Conservation (phyloP, 108 stramenopile genomes). For the Discostella pseudostelligera region DNA sequence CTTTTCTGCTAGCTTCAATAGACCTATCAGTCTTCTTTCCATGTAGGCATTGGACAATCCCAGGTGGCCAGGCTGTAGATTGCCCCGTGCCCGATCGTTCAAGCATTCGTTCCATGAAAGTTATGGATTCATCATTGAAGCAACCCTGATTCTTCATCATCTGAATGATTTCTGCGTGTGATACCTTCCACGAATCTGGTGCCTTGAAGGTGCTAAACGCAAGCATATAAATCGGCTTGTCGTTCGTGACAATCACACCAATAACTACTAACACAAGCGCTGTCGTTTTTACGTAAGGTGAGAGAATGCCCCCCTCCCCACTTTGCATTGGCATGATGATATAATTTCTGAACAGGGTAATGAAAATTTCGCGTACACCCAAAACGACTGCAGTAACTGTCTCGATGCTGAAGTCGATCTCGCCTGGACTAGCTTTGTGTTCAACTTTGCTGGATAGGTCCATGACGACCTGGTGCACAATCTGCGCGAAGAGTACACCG, state of each 20-base stretch:
- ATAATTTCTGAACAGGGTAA: constrained; percentile 43
- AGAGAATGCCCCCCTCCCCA: constrained; percentile 61
- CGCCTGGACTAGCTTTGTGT: constrained; percentile 48
- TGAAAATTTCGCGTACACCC: constrained; percentile 60
- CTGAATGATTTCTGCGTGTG: constrained; percentile 86
- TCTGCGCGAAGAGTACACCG: constrained; percentile 64
- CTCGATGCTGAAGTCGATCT: constrained; percentile 51
- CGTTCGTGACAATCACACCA: constrained; percentile 63
- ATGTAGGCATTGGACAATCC: constrained; percentile 80
- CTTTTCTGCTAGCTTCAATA: constrained; percentile 87
- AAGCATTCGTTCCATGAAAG: constrained; percentile 89
- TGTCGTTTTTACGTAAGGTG: constrained; percentile 74
- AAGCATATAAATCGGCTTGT: constrained; percentile 91
- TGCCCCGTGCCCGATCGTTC: constrained; percentile 91
- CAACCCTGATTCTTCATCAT: constrained; percentile 91
- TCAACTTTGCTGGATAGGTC: constrained; percentile 51
- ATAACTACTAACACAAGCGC: constrained; percentile 65
- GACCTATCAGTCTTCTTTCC: constrained; percentile 78
- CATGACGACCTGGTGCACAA: constrained; percentile 72
- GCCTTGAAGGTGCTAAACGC: constrained; percentile 94
- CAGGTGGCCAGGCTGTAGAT: constrained; percentile 98
- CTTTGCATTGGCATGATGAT: constrained; percentile 53
- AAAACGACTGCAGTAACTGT: constrained; percentile 55
- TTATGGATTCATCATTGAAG: constrained; percentile 85
- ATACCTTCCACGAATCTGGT: constrained; percentile 89